These are phyloP conservation scores for Urostyla sp. DNA, from an alignment of 73 alveolate species.

Conservation along the genomic window DNA sequence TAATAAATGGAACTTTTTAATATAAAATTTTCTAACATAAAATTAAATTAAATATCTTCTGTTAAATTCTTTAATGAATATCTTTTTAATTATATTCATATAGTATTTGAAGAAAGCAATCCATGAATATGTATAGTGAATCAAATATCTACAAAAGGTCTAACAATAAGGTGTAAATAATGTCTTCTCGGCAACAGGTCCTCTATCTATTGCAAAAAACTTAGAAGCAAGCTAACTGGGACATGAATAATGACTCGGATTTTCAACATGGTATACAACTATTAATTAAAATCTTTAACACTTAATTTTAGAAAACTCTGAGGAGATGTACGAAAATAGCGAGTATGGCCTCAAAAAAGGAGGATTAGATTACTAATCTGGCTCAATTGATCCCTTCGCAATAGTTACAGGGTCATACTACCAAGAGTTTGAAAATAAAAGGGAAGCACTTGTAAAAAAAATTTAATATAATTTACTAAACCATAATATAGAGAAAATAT, in stretches of 20 bases:
- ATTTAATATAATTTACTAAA: neutral
- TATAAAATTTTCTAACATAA: too few species aligned
- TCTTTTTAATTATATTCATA: too few species aligned
- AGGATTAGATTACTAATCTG: neutral
- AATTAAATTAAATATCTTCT: too few species aligned
- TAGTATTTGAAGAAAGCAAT: too few species aligned
- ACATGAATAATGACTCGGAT: constrained; percentile 54
- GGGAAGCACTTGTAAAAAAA: constrained; percentile 64
- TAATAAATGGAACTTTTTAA: too few species aligned
- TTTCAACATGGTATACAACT: constrained; percentile 25
- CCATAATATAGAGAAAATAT: constrained; percentile 45
- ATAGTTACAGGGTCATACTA: constrained; percentile 20
- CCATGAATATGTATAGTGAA: constrained; percentile 41
- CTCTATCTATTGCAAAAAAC: constrained; percentile 59
- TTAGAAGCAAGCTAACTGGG: constrained; percentile 72
- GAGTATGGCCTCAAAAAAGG: neutral
- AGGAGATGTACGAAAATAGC: neutral
- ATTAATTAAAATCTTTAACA: neutral
- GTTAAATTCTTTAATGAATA: too few species aligned
- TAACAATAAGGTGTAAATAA: constrained; percentile 3
- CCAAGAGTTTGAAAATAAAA: constrained; percentile 49
- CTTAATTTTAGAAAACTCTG: neutral
- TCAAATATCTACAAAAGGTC: constrained; percentile 39
- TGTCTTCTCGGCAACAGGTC: constrained; percentile 64
- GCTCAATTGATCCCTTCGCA: neutral